A percentile compares a stretch with the other conserved stretches of the same genome.
Conservation (phyloP, 305 asterid species). For the Lippia alba region DNA sequence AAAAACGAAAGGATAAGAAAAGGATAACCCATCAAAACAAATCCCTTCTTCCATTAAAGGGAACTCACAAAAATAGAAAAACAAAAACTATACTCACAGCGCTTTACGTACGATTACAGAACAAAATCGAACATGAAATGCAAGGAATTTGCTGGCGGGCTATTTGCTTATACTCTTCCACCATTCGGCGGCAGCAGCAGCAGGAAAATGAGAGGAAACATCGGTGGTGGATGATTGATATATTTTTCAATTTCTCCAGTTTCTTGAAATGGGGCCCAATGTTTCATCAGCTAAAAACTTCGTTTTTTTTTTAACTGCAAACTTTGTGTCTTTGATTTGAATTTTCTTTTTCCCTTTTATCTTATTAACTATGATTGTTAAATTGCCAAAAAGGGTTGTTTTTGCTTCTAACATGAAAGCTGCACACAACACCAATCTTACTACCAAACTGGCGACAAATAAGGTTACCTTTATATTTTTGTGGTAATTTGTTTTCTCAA, state of each 20-base stretch:
- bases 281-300: not conserved
- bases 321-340: too few species aligned
- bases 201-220: not conserved
- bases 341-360: too few species aligned
- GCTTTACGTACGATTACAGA: not conserved
- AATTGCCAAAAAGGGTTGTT: not conserved
- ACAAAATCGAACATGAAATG: not conserved
- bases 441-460: not conserved
- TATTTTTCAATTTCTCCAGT: not conserved
- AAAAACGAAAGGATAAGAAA: too few species aligned
- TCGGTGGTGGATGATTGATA: not conserved
- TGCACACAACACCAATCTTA: not conserved
- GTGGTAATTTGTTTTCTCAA: not conserved
- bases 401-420: not conserved
- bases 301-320: too few species aligned
- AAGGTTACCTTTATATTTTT: not conserved
- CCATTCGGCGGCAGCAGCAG: not conserved
- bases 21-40: not conserved
- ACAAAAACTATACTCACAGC: not conserved
- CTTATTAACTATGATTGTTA: too few species aligned
- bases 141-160: not conserved
- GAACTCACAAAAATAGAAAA: not conserved
- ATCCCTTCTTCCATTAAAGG: not conserved
- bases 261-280: not conserved
- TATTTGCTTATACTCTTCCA: not conserved